Percentiles rank a stretch among this genome's conserved stretches.
These are phyloP conservation scores for Penicillium ochrochloron DNA, from an alignment of 495 filamentous ascomycete species.

Conservation along the genomic window DNA sequence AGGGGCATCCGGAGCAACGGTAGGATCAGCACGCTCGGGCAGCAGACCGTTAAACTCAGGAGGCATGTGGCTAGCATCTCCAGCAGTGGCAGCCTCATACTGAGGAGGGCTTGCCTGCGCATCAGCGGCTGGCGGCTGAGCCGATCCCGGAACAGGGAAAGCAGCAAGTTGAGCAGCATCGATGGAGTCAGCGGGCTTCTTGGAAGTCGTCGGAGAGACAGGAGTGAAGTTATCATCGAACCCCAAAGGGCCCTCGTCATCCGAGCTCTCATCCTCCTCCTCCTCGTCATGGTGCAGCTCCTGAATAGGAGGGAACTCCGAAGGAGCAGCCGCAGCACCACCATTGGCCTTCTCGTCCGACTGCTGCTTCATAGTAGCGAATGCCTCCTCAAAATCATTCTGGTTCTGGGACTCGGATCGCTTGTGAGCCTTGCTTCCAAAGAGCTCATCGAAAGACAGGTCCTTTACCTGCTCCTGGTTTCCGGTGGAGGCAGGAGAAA, in stretches of 20 bases:
- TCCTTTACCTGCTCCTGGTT: conserved; percentile 36
- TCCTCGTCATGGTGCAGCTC: conserved; percentile 81
- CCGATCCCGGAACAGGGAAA: conserved; percentile 44
- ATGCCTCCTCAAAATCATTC: conserved; percentile 54
- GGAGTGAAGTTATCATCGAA: conserved; percentile 94
- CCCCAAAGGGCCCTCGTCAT: conserved; percentile 68
- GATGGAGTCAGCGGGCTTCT: conserved; percentile 36
- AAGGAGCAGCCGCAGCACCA: conserved; percentile 34
- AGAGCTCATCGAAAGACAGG: conserved; percentile 53
- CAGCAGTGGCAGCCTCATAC: conserved; percentile 55
- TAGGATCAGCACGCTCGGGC: conserved; percentile 68
- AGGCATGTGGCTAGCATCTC: conserved; percentile 51
- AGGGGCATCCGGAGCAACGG: conserved; percentile 51
- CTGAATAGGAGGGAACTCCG: conserved; percentile 90
- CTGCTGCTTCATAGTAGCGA: conserved; percentile 47
- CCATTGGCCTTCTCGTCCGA: conserved; percentile 35
- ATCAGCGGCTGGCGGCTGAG: conserved; percentile 51
- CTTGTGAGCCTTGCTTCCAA: conserved; percentile 60
- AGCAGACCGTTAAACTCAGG: conserved; percentile 67
- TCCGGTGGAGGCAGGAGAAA: conserved; percentile 29
- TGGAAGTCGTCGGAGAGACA: conserved; percentile 54
- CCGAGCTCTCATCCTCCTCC: conserved; percentile 69
- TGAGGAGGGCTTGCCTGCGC: conserved; percentile 69
- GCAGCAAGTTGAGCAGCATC: conserved; percentile 47
- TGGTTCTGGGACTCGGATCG: conserved; percentile 63